Base-by-base conservation (phyloP, 179 eudicot species). In the Dionaea muscipula region DNA sequence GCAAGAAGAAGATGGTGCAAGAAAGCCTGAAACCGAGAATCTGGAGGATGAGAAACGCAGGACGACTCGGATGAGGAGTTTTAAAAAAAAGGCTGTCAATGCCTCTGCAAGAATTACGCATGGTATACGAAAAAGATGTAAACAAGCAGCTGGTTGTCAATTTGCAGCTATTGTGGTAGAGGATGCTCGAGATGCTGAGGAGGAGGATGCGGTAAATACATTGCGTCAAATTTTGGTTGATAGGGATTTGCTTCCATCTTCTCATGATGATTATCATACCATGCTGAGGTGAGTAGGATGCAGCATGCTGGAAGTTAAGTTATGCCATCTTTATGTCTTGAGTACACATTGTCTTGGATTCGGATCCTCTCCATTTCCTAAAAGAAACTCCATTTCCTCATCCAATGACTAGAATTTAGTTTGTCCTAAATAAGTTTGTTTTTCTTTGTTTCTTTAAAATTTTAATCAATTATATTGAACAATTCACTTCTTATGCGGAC, bases 261-360 rank as follows among this genome's bases (percentile, higher is more conserved):
- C 65, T 54, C 86, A 81, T 36, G 95, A 87, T 71, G 98, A 91
- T 71, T 87, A 91, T 59, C 98, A 91, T 63, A 87, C 91, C 27
- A 72, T 91, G 86, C 56, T 72, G 47, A 76, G 81, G 81, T 76
- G 11, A 60, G 77, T 61, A 24, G 28, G 23, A 11, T 0, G 35
- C 10, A 31, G 35, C 35, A 31, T 31, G n/a, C n/a, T n/a, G n/a
- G n/a, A n/a, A n/a, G n/a, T n/a, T n/a, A n/a, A n/a, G n/a, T n/a
- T n/a, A n/a, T n/a, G n/a, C n/a, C n/a, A n/a, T n/a, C n/a, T n/a
- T n/a, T n/a, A n/a, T n/a, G n/a, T n/a, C n/a, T n/a, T n/a, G n/a
- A n/a, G n/a, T n/a, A n/a, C n/a, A n/a, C n/a, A n/a, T n/a, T n/a
- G n/a, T n/a, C n/a, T n/a, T n/a, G n/a, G n/a, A n/a, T n/a, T n/a